Base-by-base conservation (phyloP, 179 eudicot genomes). In the Gypsophila paniculata region DNA sequence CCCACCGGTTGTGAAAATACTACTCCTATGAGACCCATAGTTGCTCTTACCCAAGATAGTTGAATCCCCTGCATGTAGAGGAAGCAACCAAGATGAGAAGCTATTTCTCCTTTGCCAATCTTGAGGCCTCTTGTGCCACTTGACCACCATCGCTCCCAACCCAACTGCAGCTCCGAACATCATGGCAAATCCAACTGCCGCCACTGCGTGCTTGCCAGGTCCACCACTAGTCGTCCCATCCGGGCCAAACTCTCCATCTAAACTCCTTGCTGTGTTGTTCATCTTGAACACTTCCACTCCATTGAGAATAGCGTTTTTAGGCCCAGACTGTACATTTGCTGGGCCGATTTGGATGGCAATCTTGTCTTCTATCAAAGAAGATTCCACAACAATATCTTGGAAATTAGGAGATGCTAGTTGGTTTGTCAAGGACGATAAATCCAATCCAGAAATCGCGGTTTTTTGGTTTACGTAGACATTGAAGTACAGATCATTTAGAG, bases 391-490 rank as follows among this genome's bases (percentile, higher is more conserved):
- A 38, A 84, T 79, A 72, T 84, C 87, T 76, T 79, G 83, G 54
- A 49, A 84, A 53, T 81, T 71, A 0, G 87, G 81, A 22, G 79
- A 74, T 4, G 85, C 81, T 46, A 84, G 62, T 15, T 81, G 69
- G 61, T 71, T 76, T 14, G 79, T 81, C 12, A 81, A 51, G 2
- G 83, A 74, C 11, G 97, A 82, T 68, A 93, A 79, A 72, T 93
- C 97, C 9, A 93, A 79, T 1, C 86, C 86, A 0, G 93, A 82
- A 32, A 86, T 79, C 11, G 87, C 97, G 11, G 78, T 71, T 53
- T 83, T 89, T 1, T 85, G 88, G 69, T 86, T 85, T 25, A 93
- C 70, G 38, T 86, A 93, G 22, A 93, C 96, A 49, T 88, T 84
- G 70, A 89, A 92, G 76, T 86, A 88, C 29, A 90, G 77, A 17